Conservation (phyloP, 73 alveolate species). For the Symbiodinium pilosum region DNA sequence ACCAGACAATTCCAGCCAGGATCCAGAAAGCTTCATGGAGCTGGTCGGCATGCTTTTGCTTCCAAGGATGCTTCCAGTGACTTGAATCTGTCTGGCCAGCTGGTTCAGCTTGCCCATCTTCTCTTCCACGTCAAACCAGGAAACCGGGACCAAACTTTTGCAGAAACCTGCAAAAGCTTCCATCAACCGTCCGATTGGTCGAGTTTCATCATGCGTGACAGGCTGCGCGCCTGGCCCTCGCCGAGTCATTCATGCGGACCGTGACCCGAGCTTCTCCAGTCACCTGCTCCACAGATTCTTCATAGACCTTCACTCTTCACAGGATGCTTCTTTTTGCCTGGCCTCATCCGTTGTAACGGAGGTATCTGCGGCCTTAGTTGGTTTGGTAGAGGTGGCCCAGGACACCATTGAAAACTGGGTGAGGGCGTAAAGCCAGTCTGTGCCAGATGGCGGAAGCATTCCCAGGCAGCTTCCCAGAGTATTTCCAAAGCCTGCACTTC, state of each 20-base stretch:
- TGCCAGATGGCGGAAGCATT: no score
- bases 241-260: background rate
- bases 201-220: background rate
- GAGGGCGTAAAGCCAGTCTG: no score
- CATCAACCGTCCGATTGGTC: background rate
- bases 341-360: background rate
- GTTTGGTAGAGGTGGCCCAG: no score
- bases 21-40: no score
- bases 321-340: background rate
- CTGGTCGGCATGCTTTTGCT: no score
- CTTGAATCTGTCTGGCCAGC: no score
- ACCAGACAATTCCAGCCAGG: no score
- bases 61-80: no score
- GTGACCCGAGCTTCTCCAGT: background rate
- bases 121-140: background rate
- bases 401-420: no score
- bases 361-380: background rate
- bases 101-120: no score
- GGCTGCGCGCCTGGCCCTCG: slow-evolving; percentile 2
- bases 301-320: background rate
- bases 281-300: background rate
- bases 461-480: no score
- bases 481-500: no score
- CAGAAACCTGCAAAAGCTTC: background rate
- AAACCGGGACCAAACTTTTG: background rate